Base-by-base conservation (phyloP, 2,329 filamentous ascomycete genomes). In the Aureobasidium leucospermi region DNA sequence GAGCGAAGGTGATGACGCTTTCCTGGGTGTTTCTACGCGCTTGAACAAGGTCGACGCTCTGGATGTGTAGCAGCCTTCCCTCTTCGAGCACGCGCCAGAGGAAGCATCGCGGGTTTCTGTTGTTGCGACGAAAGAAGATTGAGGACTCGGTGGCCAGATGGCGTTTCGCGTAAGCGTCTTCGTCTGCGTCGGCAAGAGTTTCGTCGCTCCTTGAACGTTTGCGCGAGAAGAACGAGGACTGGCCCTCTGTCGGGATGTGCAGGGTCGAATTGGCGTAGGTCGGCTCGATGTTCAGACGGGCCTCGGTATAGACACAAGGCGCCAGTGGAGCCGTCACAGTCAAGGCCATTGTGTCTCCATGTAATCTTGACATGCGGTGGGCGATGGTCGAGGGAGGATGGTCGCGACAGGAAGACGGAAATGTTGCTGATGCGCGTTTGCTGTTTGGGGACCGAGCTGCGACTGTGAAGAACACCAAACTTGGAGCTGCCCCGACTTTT, bases 1-100 rank as follows among this genome's bases (percentile, higher is more conserved):
- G 83, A 66, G 90, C 85, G 53, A 96, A 79, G 4, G 88, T 86
- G 55, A 94, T 77, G 23, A 85, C 81, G 41, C 65, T 65, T 53
- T 70, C 65, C 79, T 81, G 62, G 79, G 80, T 65, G 9, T 56
- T 47, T 45, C 60, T 63, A 32, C 63, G 63, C 80, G 83, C 76
- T 82, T 91, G 70, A 23, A 85, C 87, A 65, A 96, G 76, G 74
- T 99, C 94, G 62, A 89, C 85, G 42, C 85, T 86, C 69, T 90
- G 88, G 53, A 99, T 80, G 74, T 94, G 93, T 66, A 99, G 79
- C 63, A 90, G 79, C 65, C 83, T 88, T 68, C 85, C 85, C 67
- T 90, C 85, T 68, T 96, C 88, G 62, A 96, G 76, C 41, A 97
- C 81, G 66, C 93, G 85, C 94, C 94, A 99, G 49, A 96, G 81